Percentiles rank a stretch among this genome's conserved stretches.
Conservation (phyloP, 2,329 filamentous ascomycete genomes). For the Parasarocladium wereldwijsianum region DNA sequence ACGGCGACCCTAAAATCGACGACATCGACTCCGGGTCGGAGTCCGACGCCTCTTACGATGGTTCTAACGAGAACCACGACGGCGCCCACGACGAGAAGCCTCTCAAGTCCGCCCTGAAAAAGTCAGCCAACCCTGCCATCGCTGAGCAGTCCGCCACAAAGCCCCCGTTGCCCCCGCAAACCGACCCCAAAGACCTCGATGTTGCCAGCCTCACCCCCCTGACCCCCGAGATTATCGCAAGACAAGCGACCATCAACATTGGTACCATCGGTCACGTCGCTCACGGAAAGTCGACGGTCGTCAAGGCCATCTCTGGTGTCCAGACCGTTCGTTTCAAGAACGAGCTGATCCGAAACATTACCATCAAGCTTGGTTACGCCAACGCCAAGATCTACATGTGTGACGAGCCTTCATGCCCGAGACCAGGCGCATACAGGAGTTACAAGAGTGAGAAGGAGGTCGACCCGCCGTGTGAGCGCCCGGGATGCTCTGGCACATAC, state of each 20-base stretch:
- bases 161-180: slow-evolving; percentile 63
- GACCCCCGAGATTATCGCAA: slow-evolving; percentile 90
- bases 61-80: slow-evolving; percentile 29
- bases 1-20: slow-evolving; percentile 50
- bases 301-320: slow-evolving; percentile 97
- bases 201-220: slow-evolving; percentile 67
- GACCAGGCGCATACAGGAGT: slow-evolving; percentile 89
- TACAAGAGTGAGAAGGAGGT: slow-evolving; percentile 99
- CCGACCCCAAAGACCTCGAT: slow-evolving; percentile 80
- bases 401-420: slow-evolving; percentile 78
- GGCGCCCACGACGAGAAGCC: slow-evolving; percentile 46
- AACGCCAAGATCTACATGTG: slow-evolving; percentile 99
- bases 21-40: slow-evolving; percentile 61
- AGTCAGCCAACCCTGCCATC: slow-evolving; percentile 36
- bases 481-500: slow-evolving; percentile 81
- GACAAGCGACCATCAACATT: slow-evolving; percentile 98
- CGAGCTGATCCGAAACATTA: slow-evolving; percentile 97
- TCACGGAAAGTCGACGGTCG: slow-evolving; percentile 96
- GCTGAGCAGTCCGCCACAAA: slow-evolving; percentile 39
- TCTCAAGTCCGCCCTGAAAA: slow-evolving; percentile 79
- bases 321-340: slow-evolving; percentile 99
- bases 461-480: slow-evolving; percentile 86
- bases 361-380: slow-evolving; percentile 98
- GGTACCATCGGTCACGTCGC: slow-evolving; percentile 97
- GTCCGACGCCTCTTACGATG: slow-evolving; percentile 48